Conservation (phyloP, 345 rosid species). For the Limnanthes douglasii region DNA sequence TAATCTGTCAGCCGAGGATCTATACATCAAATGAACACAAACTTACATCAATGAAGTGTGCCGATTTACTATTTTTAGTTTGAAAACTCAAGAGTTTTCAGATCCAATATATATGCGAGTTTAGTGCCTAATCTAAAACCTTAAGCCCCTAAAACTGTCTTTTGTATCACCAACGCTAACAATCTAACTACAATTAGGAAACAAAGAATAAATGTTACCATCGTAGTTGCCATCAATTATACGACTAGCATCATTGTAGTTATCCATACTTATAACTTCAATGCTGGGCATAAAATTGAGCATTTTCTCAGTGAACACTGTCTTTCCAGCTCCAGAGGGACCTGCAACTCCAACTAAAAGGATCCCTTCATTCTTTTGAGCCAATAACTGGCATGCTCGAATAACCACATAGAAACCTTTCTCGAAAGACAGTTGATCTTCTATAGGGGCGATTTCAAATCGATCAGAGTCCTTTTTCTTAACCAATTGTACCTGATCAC, state of each 20-base stretch:
- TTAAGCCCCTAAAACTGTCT: no score
- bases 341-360: constrained; percentile 93
- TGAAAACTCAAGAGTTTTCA: no score
- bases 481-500: constrained; percentile 74
- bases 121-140: no score
- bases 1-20: constrained; percentile 97
- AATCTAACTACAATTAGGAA: constrained; percentile 3
- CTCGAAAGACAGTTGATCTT: constrained; percentile 67
- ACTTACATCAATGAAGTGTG: not conserved
- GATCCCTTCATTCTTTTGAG: constrained; percentile 86
- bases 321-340: constrained; percentile 98
- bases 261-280: constrained; percentile 87
- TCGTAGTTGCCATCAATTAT: constrained; percentile 92
- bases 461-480: constrained; percentile 65
- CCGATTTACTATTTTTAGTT: no score
- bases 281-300: constrained; percentile 89
- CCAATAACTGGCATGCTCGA: constrained; percentile 82
- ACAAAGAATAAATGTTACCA: constrained; percentile 32
- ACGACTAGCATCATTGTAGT: constrained; percentile 79
- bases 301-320: constrained; percentile 87
- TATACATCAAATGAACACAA: constrained; percentile 32
- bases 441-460: constrained; percentile 73
- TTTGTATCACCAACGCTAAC: not conserved
- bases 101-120: no score
- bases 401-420: constrained; percentile 86